Conservation (phyloP, 345 rosid genomes). For the Geranium brycei region DNA sequence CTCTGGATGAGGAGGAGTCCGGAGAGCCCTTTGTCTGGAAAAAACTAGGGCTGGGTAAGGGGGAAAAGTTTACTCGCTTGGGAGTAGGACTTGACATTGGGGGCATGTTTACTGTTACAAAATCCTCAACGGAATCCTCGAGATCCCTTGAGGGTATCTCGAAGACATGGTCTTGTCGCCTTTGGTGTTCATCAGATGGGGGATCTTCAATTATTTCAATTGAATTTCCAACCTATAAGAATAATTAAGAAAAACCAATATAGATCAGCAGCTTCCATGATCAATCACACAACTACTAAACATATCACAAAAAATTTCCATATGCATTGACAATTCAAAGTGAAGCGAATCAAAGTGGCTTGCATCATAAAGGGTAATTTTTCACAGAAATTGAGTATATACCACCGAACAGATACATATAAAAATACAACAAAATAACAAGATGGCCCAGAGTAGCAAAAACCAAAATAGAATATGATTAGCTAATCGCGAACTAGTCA, state of each 20-base stretch:
- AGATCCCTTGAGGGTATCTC: constrained; percentile 34
- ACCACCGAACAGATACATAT: background rate
- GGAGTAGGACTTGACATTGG: constrained; percentile 45
- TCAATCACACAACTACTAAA: no score
- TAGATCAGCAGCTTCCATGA: background rate
- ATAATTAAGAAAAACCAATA: background rate
- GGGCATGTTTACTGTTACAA: constrained; percentile 29
- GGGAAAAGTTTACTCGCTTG: constrained; percentile 69
- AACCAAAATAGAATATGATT: no score
- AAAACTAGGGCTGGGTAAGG: constrained; percentile 52
- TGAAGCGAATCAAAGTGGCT: no score
- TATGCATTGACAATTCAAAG: background rate
- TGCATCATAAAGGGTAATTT: no score
- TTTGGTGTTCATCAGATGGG: constrained; percentile 14
- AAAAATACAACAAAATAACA: no score
- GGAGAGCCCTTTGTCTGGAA: constrained; percentile 23
- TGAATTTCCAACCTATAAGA: constrained; percentile 33
- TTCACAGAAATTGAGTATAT: background rate
- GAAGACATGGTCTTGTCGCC: constrained; percentile 25
- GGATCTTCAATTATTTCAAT: constrained; percentile 57
- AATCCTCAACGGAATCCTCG: constrained; percentile 29
- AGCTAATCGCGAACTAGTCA: background rate
- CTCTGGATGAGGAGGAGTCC: constrained; percentile 27
- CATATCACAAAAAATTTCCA: background rate
- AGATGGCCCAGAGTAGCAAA: no score